Conservation (phyloP, 2,329 filamentous ascomycete genomes). For the Trichophyton mentagrophytes region DNA sequence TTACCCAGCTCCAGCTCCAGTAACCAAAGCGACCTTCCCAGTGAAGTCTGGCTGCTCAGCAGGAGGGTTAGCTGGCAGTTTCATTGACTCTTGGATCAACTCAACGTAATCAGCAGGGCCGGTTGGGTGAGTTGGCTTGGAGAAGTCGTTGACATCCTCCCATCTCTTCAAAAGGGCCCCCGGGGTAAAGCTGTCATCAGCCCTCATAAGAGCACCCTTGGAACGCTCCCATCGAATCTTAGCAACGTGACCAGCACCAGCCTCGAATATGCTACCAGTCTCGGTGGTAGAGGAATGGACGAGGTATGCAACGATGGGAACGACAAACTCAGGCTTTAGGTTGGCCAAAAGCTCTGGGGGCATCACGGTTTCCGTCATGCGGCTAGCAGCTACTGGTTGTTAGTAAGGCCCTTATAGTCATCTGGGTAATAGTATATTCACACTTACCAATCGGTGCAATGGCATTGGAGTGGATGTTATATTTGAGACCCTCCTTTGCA, state of each 20-base stretch:
- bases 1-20: conserved; percentile 70
- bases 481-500: conserved; percentile 93
- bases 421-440: background rate
- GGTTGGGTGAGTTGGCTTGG: conserved; percentile 64
- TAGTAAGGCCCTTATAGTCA: background rate
- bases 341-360: conserved; percentile 78
- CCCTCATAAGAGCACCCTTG: conserved; percentile 75
- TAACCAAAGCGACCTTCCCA: conserved; percentile 75
- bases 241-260: conserved; percentile 79
- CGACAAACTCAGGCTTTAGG: conserved; percentile 87
- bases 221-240: conserved; percentile 95
- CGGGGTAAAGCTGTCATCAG: conserved; percentile 76
- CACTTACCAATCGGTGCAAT: conserved; percentile 65
- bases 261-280: conserved; percentile 84
- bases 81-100: conserved; percentile 70
- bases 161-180: conserved; percentile 81
- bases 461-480: conserved; percentile 92
- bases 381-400: conserved; percentile 57
- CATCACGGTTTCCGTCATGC: conserved; percentile 94
- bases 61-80: conserved; percentile 58
- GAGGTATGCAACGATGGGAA: conserved; percentile 79
- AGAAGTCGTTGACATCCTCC: conserved; percentile 78
- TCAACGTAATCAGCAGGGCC: conserved; percentile 80
- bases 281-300: conserved; percentile 72
- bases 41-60: conserved; percentile 68